A percentile compares a stretch with the other conserved stretches of the same genome.
phyloP scores from a whole-genome alignment of 345 rosid species.

The Pelargonium nanum region DNA sequence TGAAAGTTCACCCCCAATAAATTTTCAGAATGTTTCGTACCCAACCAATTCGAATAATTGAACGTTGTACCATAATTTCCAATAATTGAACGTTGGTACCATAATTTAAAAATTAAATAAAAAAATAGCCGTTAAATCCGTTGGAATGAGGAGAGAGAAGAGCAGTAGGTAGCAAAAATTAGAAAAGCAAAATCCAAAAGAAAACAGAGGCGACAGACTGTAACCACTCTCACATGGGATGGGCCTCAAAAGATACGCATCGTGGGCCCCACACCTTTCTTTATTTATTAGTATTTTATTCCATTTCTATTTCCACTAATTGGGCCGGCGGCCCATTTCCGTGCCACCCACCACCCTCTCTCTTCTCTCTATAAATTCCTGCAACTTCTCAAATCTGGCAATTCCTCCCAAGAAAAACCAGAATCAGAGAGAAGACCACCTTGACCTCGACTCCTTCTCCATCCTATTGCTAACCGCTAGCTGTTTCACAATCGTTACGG shows the following conservation, averaged over 20 bases:
- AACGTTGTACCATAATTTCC: too few relatives aligned
- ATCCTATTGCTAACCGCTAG: not conserved
- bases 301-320: too few relatives aligned
- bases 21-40: too few relatives aligned
- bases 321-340: not conserved
- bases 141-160: too few relatives aligned
- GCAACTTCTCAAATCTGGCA: not conserved
- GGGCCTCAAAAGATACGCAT: not conserved
- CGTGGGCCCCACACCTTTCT: not conserved
- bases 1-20: too few relatives aligned
- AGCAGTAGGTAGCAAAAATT: too few relatives aligned
- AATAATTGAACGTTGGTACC: too few relatives aligned
- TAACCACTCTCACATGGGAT: not conserved
- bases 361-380: not conserved
- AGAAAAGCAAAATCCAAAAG: not conserved
- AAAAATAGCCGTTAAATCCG: not conserved
- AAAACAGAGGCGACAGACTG: not conserved
- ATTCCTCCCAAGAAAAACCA: not conserved
- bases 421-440: not conserved
- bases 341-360: not conserved
- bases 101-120: too few relatives aligned
- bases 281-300: too few relatives aligned
- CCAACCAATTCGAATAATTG: too few relatives aligned
- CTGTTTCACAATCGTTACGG: too few relatives aligned
- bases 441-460: not conserved